Percentiles rank a stretch among this genome's conserved stretches.
phyloP scores from a whole-genome alignment of 768 basidiomycete genomes.

The Suillus placidus region DNA sequence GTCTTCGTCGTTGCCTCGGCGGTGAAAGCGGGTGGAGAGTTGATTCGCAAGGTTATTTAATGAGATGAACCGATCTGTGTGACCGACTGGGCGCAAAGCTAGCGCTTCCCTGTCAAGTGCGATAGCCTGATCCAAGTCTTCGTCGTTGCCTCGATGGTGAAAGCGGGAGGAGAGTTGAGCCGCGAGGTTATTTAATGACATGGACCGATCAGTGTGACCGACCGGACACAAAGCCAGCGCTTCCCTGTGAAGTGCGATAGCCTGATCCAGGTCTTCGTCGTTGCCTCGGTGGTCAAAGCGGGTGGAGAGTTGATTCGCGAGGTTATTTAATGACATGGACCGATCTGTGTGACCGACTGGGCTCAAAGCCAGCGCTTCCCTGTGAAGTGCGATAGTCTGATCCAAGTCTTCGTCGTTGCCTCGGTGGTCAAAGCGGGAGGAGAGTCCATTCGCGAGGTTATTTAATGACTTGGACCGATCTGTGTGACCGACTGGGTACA shows the following conservation, averaged over 20 bases:
- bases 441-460: too few species aligned
- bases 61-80: background rate
- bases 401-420: too few species aligned
- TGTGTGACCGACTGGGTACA: too few species aligned
- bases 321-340: background rate
- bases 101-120: background rate
- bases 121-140: background rate
- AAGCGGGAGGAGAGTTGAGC: background rate
- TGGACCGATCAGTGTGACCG: background rate
- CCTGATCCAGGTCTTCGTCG: background rate
- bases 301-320: fast-evolving
- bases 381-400: too few species aligned
- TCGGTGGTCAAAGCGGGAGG: too few species aligned
- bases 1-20: background rate
- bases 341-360: background rate
- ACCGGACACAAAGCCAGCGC: background rate
- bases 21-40: background rate
- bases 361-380: background rate
- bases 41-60: background rate
- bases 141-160: background rate
- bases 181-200: background rate
- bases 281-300: background rate
- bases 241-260: background rate
- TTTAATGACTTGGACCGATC: too few species aligned
- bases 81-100: background rate